These are phyloP conservation scores for Dactylonectria macrodidyma DNA, from an alignment of 2,329 filamentous ascomycete species.

Conservation along the genomic window DNA sequence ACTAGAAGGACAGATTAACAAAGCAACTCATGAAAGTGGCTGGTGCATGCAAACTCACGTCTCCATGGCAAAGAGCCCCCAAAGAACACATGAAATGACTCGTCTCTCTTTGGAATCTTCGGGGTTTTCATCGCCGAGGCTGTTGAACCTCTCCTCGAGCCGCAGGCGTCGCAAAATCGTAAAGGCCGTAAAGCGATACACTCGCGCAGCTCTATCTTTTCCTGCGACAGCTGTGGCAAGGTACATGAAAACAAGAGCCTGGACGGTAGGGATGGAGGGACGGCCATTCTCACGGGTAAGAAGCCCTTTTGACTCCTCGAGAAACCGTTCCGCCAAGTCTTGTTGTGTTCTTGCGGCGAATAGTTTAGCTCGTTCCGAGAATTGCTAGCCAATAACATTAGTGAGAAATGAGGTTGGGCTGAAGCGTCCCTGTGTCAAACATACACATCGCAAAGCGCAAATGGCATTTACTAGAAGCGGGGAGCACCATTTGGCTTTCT, in stretches of 20 bases:
- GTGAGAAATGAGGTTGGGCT: neutral
- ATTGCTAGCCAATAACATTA: neutral
- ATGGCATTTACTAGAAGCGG: constrained; percentile 12
- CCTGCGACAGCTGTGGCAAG: constrained; percentile 4
- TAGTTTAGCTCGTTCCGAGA: neutral
- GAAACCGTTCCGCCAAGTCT: neutral
- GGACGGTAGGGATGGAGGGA: constrained; percentile 5
- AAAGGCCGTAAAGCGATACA: constrained; percentile 13
- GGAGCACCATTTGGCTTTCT: constrained; percentile 1
- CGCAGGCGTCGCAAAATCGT: neutral
- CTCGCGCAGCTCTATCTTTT: constrained; percentile 1
- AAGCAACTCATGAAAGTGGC: no score
- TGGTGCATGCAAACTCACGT: neutral
- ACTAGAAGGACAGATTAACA: neutral
- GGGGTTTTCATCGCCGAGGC: neutral
- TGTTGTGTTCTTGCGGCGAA: neutral
- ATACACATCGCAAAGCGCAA: constrained; percentile 5
- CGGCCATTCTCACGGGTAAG: neutral
- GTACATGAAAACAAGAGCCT: constrained; percentile 11
- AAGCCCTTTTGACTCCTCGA: constrained; percentile 2
- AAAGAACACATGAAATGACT: neutral
- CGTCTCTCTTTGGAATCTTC: constrained; percentile 2
- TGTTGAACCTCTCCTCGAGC: neutral
- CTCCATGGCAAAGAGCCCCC: constrained; percentile 1
- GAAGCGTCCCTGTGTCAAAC: neutral